A percentile compares a stretch with the other conserved stretches of the same genome.
phyloP scores from a whole-genome alignment of 768 basidiomycete genomes.

The Russula olivacea region DNA sequence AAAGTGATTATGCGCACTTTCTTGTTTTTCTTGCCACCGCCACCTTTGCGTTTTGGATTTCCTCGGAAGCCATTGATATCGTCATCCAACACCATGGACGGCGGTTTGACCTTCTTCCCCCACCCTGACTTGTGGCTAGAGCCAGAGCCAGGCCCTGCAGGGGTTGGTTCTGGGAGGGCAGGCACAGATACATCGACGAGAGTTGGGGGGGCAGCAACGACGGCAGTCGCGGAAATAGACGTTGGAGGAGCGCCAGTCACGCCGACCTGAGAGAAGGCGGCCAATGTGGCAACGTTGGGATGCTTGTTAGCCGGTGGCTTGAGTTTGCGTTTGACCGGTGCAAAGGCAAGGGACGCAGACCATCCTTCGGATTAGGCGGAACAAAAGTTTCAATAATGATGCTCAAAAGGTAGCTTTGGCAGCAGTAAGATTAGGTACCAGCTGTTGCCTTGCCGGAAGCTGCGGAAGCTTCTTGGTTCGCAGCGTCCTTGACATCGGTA shows the following conservation, averaged over 20 bases:
- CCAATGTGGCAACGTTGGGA: constrained; percentile 57
- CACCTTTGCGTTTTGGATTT: constrained; percentile 49
- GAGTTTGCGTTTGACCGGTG: constrained; percentile 60
- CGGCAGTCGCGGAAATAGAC: constrained; percentile 48
- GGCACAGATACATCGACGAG: constrained; percentile 37
- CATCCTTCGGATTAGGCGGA: constrained; percentile 52
- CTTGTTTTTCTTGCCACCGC: constrained; percentile 47
- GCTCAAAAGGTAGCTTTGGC: constrained; percentile 29
- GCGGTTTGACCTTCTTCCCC: constrained; percentile 87
- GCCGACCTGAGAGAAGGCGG: constrained; percentile 29
- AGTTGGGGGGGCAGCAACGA: constrained; percentile 65
- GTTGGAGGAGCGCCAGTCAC: constrained; percentile 26
- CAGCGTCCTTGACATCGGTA: constrained; percentile 21
- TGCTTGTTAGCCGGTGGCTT: constrained; percentile 49
- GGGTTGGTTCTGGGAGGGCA: constrained; percentile 32
- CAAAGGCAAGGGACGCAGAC: constrained; percentile 87
- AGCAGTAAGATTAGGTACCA: constrained; percentile 47
- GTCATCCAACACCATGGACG: constrained; percentile 85
- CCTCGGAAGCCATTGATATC: constrained; percentile 79
- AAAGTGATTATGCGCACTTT: constrained; percentile 43
- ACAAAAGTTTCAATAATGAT: constrained; percentile 21
- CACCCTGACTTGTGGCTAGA: constrained; percentile 51
- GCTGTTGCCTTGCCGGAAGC: constrained; percentile 46
- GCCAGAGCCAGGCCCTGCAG: constrained; percentile 29
- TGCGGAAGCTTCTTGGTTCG: constrained; percentile 29